Percentiles rank a stretch among this genome's conserved stretches.
These are phyloP conservation scores for Pleochaeta shiraiana DNA, from an alignment of 2,329 filamentous ascomycete genomes.

Conservation along the genomic window DNA sequence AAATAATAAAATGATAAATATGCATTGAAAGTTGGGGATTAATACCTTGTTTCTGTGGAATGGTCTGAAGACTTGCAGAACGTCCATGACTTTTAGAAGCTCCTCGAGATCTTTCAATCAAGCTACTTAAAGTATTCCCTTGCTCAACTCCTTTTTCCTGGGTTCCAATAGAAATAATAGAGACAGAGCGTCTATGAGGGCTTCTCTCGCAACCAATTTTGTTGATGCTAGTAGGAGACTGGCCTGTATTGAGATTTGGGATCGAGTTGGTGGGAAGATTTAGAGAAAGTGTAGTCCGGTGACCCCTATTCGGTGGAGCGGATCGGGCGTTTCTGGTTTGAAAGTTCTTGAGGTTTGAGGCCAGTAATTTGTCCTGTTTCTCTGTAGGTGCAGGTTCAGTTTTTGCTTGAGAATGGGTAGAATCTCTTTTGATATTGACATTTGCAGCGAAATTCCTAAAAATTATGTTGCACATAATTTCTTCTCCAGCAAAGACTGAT, in stretches of 20 bases:
- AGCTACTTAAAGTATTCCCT: conserved; percentile 17
- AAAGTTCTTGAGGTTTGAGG: conserved; percentile 20
- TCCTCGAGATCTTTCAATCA: conserved; percentile 24
- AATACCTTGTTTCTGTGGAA: conserved; percentile 26
- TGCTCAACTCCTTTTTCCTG: conserved; percentile 18
- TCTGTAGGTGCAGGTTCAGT: conserved; percentile 14
- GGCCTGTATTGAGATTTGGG: conserved; percentile 7
- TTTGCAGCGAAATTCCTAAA: conserved; percentile 55
- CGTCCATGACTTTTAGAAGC: conserved; percentile 46
- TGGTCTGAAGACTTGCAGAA: conserved; percentile 63
- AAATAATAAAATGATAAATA: not conserved
- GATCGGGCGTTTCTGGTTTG: conserved; percentile 26
- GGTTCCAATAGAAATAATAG: conserved; percentile 58
- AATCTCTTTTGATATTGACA: conserved; percentile 10
- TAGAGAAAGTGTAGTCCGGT: conserved; percentile 46
- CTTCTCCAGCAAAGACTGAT: conserved; percentile 90
- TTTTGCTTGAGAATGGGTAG: conserved; percentile 10
- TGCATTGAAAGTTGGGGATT: too few relatives aligned
- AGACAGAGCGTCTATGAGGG: conserved; percentile 53
- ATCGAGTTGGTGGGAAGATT: conserved; percentile 22
- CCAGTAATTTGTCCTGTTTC: conserved; percentile 15
- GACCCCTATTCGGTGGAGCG: conserved; percentile 27
- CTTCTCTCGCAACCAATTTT: conserved; percentile 23
- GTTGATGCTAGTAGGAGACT: conserved; percentile 11
- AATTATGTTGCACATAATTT: conserved; percentile 86